Percentiles rank a stretch among this genome's conserved stretches.
Evolutionary conservation across 345 rosid species (phyloP).

Genomic region (Pugionium cornutum): DNA sequence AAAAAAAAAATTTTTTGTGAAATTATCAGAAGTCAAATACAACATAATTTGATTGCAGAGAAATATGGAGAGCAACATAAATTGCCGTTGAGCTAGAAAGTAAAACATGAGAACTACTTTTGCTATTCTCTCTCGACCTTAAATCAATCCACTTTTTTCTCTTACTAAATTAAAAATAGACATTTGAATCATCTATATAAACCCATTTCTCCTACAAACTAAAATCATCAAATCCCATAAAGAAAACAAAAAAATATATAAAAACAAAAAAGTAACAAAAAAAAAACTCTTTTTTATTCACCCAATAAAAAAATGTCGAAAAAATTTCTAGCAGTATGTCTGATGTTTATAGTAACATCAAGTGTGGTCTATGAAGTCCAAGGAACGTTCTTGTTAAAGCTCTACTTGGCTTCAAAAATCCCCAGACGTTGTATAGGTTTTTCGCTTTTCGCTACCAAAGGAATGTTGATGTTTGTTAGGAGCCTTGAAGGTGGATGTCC

Average conservation of each 20-base stretch:
- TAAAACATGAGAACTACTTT: constrained; percentile 13
- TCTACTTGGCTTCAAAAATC: not conserved
- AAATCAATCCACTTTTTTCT: constrained; percentile 24
- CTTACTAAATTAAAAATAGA: constrained; percentile 20
- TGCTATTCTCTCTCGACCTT: constrained; percentile 27
- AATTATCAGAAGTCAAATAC: too few relatives aligned
- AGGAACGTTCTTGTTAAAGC: constrained; percentile 31
- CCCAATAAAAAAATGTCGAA: constrained; percentile 24
- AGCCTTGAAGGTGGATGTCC: constrained; percentile 25
- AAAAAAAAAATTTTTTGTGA: too few relatives aligned
- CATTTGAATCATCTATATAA: constrained; percentile 22
- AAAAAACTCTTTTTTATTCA: not conserved
- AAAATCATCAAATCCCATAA: not conserved
- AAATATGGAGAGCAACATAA: constrained; percentile 26
- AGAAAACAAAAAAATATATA: not conserved
- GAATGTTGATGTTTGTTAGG: not conserved
- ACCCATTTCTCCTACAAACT: not conserved
- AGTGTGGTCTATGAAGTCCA: constrained; percentile 35
- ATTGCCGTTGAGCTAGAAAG: constrained; percentile 8
- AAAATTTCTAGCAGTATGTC: constrained; percentile 25
- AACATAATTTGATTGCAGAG: not conserved
- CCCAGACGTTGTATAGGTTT: not conserved
- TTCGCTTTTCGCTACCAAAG: constrained; percentile 28
- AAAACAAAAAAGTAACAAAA: not conserved
- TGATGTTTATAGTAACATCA: constrained; percentile 32